These are phyloP conservation scores for Malus sylvestris DNA, from an alignment of 306 rosid species.

Conservation along the genomic window DNA sequence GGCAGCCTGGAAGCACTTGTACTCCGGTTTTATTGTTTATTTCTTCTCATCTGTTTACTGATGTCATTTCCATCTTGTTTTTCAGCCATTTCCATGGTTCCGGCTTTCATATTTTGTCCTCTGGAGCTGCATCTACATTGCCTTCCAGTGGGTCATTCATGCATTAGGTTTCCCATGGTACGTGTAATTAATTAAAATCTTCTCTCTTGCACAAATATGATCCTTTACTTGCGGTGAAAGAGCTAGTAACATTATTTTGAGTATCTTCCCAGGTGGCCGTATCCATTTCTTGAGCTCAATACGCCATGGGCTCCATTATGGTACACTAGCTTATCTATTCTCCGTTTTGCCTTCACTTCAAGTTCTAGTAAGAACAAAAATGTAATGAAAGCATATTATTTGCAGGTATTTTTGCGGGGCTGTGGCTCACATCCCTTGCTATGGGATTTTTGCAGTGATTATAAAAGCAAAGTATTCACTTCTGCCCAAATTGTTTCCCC, in stretches of 20 bases:
- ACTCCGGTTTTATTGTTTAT: slow-evolving; percentile 1
- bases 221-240: background rate
- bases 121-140: slow-evolving; percentile 57
- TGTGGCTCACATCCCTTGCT: slow-evolving; percentile 62
- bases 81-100: slow-evolving; percentile 78
- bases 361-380: background rate
- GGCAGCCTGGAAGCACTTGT: background rate
- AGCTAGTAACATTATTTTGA: slow-evolving; percentile 6
- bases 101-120: slow-evolving; percentile 65
- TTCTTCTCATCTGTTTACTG: background rate
- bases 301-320: slow-evolving; percentile 76
- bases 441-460: slow-evolving; percentile 53
- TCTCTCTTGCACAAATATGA: background rate
- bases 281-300: slow-evolving; percentile 74
- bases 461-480: slow-evolving; percentile 46
- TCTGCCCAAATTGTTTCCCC: slow-evolving; percentile 53
- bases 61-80: slow-evolving; percentile 5
- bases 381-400: background rate
- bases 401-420: slow-evolving; percentile 70
- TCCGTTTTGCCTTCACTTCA: background rate
- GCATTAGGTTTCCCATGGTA: slow-evolving; percentile 46
- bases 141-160: slow-evolving; percentile 69
- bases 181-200: background rate
- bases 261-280: slow-evolving; percentile 57
- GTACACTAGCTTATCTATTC: slow-evolving; percentile 30